These are phyloP conservation scores for Aureobasidium sp. DNA, from an alignment of 2,329 filamentous ascomycete species.

Conservation along the genomic window DNA sequence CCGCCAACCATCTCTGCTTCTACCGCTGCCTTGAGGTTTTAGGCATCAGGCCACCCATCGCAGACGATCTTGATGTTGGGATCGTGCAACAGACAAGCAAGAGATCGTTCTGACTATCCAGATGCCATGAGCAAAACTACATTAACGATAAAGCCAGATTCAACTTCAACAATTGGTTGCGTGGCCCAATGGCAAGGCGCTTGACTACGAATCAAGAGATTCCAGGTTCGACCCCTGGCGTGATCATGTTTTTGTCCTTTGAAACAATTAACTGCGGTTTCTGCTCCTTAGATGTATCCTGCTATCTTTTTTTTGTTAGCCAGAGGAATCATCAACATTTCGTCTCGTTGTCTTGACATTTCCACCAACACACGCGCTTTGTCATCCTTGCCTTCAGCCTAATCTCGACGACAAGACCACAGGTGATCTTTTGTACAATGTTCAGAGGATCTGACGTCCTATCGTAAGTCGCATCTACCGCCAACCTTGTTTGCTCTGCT, in stretches of 20 bases:
- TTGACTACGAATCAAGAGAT: conserved; percentile 41
- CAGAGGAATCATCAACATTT: neutral
- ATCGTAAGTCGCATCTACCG: neutral
- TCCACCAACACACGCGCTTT: neutral
- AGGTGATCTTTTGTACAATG: neutral
- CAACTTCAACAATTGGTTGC: conserved; percentile 10
- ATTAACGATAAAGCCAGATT: too few species aligned
- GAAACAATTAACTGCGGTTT: too few species aligned
- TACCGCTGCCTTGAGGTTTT: neutral
- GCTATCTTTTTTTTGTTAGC: too few species aligned
- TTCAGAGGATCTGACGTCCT: neutral
- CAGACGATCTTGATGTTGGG: neutral
- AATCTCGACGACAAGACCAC: neutral
- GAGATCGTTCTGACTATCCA: too few species aligned
- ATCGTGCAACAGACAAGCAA: neutral
- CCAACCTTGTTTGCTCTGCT: neutral
- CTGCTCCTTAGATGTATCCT: too few species aligned
- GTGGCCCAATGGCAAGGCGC: conserved; percentile 51
- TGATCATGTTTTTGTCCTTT: conserved; percentile 5
- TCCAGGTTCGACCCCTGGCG: conserved; percentile 15
- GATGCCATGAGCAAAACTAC: too few species aligned
- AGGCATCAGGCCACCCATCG: neutral
- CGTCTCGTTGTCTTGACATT: neutral
- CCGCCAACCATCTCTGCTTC: neutral
- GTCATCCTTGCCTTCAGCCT: neutral